Conservation (phyloP, 73 alveolate genomes). For the Paramecium biaurelia region DNA sequence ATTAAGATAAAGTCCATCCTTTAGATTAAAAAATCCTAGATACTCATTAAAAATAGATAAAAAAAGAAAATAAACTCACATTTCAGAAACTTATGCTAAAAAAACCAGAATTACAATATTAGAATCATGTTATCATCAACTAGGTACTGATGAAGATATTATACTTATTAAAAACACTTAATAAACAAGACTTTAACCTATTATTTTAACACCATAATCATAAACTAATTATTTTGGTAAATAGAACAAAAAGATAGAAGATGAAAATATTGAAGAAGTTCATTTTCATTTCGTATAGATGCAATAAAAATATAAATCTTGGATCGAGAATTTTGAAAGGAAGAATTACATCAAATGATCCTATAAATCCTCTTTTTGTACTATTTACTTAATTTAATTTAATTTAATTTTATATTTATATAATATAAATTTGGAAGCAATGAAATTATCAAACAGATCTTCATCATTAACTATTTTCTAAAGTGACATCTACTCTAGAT, state of each 20-base stretch:
- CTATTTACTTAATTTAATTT: not conserved
- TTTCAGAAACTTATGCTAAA: not conserved
- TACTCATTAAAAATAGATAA: not conserved
- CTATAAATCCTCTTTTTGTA: not conserved
- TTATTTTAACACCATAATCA: not conserved
- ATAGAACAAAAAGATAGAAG: not conserved
- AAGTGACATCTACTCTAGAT: not conserved
- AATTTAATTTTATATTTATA: not conserved
- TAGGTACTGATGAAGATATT: conserved; percentile 31
- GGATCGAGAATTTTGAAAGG: conserved; percentile 8
- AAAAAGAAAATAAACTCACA: not conserved
- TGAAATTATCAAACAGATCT: not conserved
- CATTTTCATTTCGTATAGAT: not conserved
- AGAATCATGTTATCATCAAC: not conserved
- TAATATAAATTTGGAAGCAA: not conserved
- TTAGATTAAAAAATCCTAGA: not conserved
- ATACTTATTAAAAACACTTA: not conserved
- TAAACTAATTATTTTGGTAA: not conserved
- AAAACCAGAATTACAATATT: not conserved
- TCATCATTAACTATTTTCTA: not conserved
- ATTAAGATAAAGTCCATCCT: not conserved
- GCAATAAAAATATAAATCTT: not conserved
- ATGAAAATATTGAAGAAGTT: not conserved
- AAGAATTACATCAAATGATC: not conserved
- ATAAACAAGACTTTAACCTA: not conserved